A percentile compares a stretch with the other conserved stretches of the same genome.
Conservation (phyloP, 1,139 yeast species). For the Hyphopichia burtonii region DNA sequence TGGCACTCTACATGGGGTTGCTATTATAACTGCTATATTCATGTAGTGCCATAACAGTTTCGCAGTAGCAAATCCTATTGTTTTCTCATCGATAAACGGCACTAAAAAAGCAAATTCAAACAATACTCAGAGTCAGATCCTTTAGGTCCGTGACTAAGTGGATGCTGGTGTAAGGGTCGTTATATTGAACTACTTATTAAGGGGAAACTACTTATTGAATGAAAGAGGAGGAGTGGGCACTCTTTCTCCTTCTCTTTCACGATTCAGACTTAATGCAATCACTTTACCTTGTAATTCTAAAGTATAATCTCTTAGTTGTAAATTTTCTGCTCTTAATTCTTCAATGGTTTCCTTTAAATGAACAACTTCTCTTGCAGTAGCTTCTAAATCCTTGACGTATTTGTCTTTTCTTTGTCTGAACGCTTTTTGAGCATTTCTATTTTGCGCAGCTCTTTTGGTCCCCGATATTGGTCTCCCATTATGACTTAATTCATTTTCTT, state of each 20-base stretch:
- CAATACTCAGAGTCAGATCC: too few species aligned
- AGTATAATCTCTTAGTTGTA: slow-evolving; percentile 71
- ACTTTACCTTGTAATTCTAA: slow-evolving; percentile 66
- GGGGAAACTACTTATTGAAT: background rate
- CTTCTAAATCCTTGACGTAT: slow-evolving; percentile 74
- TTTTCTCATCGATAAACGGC: slow-evolving; percentile 1
- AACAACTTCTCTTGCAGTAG: slow-evolving; percentile 61
- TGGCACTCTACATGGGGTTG: too few species aligned
- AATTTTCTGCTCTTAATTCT: slow-evolving; percentile 64
- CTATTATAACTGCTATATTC: too few species aligned
- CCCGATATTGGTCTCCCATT: slow-evolving; percentile 45
- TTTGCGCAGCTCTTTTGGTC: slow-evolving; percentile 85
- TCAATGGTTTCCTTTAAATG: slow-evolving; percentile 61
- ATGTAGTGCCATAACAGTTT: too few species aligned
- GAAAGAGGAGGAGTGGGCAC: background rate
- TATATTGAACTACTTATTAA: too few species aligned
- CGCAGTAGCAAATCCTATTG: too few species aligned
- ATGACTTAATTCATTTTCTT: background rate
- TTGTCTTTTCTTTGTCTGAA: slow-evolving; percentile 79
- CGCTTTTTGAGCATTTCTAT: slow-evolving; percentile 85
- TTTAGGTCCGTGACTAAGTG: too few species aligned
- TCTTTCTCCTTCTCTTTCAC: background rate
- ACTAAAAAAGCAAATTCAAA: background rate
- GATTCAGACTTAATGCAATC: slow-evolving; percentile 39
- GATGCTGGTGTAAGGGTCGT: too few species aligned